Evolutionary conservation across 2,329 filamentous ascomycete genomes (phyloP).

Genomic region (Penicillium sp.): DNA sequence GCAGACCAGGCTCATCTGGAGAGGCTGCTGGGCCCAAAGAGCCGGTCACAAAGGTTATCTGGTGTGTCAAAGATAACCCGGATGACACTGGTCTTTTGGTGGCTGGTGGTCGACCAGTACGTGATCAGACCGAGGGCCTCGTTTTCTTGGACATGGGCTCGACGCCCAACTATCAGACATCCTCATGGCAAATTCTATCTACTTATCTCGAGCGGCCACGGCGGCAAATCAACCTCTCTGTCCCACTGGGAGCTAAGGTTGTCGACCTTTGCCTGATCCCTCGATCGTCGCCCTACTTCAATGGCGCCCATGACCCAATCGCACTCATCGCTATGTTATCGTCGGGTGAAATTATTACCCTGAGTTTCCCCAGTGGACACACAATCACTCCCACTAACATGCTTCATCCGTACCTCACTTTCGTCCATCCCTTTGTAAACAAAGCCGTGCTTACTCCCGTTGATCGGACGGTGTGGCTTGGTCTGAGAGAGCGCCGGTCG

Average conservation of each 20-base stretch:
- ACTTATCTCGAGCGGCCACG: slow-evolving; percentile 78
- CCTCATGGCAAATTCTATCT: slow-evolving; percentile 79
- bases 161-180: slow-evolving; percentile 88
- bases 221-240: slow-evolving; percentile 67
- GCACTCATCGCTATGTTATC: slow-evolving; percentile 76
- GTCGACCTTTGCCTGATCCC: slow-evolving; percentile 82
- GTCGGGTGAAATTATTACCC: slow-evolving; percentile 83
- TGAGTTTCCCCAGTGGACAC: slow-evolving; percentile 90
- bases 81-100: slow-evolving; percentile 90
- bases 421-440: slow-evolving; percentile 86
- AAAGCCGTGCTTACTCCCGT: slow-evolving; percentile 70
- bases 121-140: slow-evolving; percentile 69
- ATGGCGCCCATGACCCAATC: slow-evolving; percentile 85
- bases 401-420: slow-evolving; percentile 80
- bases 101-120: slow-evolving; percentile 72
- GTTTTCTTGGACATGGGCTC: slow-evolving; percentile 86
- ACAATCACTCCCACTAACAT: slow-evolving; percentile 91
- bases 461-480: slow-evolving; percentile 80
- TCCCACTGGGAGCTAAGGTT: slow-evolving; percentile 74
- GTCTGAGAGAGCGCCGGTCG: slow-evolving; percentile 79
- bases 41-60: slow-evolving; percentile 75
- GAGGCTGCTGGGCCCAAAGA: slow-evolving; percentile 63
- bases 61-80: slow-evolving; percentile 92
- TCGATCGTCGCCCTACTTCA: slow-evolving; percentile 78
- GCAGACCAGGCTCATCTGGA: slow-evolving; percentile 44